These are phyloP conservation scores for Paraurostyla sp. DNA, from an alignment of 73 alveolate genomes.

Conservation along the genomic window DNA sequence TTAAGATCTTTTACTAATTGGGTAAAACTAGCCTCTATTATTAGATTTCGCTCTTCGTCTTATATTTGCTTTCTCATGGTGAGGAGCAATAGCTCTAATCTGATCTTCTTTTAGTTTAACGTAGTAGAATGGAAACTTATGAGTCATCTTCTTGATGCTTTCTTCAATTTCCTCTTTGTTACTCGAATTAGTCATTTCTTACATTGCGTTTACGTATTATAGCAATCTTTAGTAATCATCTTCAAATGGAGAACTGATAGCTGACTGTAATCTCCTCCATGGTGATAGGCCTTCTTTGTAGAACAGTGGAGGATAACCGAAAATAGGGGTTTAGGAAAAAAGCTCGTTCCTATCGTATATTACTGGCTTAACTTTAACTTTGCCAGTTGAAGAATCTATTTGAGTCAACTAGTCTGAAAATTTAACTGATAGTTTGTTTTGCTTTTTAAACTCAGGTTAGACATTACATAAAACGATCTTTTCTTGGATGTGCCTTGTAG, in stretches of 20 bases:
- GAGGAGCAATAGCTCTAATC: neutral
- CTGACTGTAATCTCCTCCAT: neutral
- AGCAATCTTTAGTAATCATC: neutral
- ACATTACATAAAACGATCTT: neutral
- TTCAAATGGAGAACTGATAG: slow-evolving; percentile 3
- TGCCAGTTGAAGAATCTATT: neutral
- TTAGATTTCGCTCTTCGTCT: neutral
- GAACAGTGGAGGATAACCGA: slow-evolving; percentile 6
- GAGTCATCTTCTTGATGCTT: neutral
- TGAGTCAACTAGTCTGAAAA: neutral
- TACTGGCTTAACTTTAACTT: neutral
- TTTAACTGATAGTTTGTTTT: neutral
- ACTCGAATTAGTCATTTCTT: neutral
- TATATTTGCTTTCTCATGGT: neutral
- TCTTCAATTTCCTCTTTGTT: neutral
- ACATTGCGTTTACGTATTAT: neutral
- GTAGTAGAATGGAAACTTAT: neutral
- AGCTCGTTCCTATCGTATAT: neutral
- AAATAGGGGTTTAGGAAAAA: neutral
- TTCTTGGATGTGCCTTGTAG: no score
- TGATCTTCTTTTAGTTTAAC: slow-evolving; percentile 19
- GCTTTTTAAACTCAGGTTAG: neutral
- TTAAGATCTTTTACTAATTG: no score
- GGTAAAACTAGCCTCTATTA: no score
- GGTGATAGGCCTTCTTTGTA: neutral